Conservation (phyloP, 2,329 filamentous ascomycete genomes). For the Colletotrichum sojae region DNA sequence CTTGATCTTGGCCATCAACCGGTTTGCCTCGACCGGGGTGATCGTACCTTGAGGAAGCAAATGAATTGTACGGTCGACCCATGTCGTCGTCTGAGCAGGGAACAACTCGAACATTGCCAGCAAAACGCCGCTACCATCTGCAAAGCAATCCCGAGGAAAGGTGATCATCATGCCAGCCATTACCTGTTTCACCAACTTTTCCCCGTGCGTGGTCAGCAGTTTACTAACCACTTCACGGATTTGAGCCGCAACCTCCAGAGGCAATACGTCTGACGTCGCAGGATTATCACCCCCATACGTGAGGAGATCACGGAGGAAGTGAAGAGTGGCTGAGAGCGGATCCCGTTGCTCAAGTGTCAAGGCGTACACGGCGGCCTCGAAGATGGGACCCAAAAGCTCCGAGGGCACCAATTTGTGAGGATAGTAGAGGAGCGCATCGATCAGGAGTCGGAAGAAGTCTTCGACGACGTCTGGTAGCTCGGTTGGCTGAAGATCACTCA, state of each 20-base stretch:
- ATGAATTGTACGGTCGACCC: constrained; percentile 87
- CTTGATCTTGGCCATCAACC: constrained; percentile 84
- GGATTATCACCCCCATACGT: constrained; percentile 87
- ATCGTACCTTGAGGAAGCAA: constrained; percentile 88
- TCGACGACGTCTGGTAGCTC: constrained; percentile 91
- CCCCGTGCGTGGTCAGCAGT: constrained; percentile 79
- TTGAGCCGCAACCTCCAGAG: constrained; percentile 74
- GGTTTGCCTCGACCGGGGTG: constrained; percentile 83
- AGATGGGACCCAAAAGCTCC: constrained; percentile 83
- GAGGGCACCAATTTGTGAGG: constrained; percentile 87
- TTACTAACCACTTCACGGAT: constrained; percentile 81
- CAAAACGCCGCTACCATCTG: constrained; percentile 93
- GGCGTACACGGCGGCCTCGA: constrained; percentile 88
- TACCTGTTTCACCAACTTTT: constrained; percentile 86
- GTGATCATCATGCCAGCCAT: constrained; percentile 99
- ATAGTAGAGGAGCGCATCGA: constrained; percentile 94
- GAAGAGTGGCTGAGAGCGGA: constrained; percentile 89
- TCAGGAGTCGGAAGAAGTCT: constrained; percentile 94
- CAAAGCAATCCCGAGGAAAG: constrained; percentile 95
- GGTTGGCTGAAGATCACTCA: constrained; percentile 83
- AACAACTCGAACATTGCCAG: constrained; percentile 90
- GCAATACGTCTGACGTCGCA: constrained; percentile 71
- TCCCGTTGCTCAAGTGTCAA: constrained; percentile 92
- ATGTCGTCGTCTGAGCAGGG: constrained; percentile 82
- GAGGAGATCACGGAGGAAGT: constrained; percentile 92